Base-by-base conservation (phyloP, 225 moss, liverwort and hornwort species). In the Anthoceros angustus region DNA sequence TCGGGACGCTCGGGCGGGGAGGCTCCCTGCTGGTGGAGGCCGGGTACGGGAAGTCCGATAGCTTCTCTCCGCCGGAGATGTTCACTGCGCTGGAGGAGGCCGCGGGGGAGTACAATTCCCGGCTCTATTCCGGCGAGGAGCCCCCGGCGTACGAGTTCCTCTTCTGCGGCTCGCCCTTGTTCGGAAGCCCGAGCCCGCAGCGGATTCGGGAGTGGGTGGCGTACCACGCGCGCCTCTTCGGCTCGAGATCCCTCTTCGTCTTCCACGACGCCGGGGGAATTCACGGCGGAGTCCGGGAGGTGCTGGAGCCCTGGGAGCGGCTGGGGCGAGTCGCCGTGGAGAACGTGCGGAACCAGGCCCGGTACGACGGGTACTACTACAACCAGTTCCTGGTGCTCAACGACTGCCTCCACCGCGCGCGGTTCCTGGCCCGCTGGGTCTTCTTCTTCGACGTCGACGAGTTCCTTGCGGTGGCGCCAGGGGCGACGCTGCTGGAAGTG, bases 371-470 rank as follows among this genome's bases (percentile, higher is more conserved):
- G 2, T 82, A 82, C 0, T 85, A 82, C 40, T 80, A 85, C 7
- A 85, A 85, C 43, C 82, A 85, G 61, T 85, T 85, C 32, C 25
- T 85, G 62, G 72, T 82, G 21, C 82, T 85, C 25, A 85, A 85
- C 64, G 85, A 85, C 24, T 85, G 85, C 45, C 68, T 85, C 38
- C 80, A 77, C 39, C 73, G 82, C 16, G 79, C 85, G 24, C 75
- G 85, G 21, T 85, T 80, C 50, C 64, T 82, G 85, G 85, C 82
- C 0, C 77, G 77, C 6, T 85, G 85, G 85, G 82, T 82, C 5
- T 74, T 85, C 64, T 85, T 85, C 64, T 85, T 85, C 40, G 85
- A 85, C n/a, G 42, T 85, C 14, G 85, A 85, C 39, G 85, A 85
- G 74, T 85, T 82, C 64, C 67, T 85, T 43, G 18, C 5, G 46